phyloP scores from a whole-genome alignment of 2,329 filamentous ascomycete species.

The Claviceps lovelessii region DNA sequence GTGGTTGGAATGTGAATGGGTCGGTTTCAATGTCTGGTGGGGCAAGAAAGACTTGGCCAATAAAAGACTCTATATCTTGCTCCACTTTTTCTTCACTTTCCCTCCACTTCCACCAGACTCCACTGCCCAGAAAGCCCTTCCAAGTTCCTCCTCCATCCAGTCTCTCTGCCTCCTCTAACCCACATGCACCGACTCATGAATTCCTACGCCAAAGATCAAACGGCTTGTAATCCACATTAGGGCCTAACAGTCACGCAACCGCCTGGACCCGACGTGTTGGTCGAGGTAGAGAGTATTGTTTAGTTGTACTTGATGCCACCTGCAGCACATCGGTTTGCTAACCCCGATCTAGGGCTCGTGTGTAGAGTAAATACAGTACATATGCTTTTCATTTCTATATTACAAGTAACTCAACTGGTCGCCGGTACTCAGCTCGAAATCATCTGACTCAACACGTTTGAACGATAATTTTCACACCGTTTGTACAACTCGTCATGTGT shows the following conservation, averaged over 20 bases:
- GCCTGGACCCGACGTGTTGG: neutral
- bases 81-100: neutral
- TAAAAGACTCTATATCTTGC: neutral
- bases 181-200: neutral
- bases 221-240: neutral
- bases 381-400: neutral
- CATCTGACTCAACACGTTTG: constrained; percentile 1
- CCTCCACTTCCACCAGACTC: neutral
- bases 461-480: constrained; percentile 1
- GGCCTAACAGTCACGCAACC: neutral
- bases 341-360: neutral
- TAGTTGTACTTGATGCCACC: neutral
- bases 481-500: neutral
- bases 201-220: neutral
- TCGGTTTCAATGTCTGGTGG: neutral
- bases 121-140: neutral
- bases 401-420: too few relatives aligned
- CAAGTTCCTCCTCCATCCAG: neutral
- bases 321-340: neutral
- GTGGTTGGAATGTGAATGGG: too few relatives aligned
- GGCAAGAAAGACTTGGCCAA: neutral
- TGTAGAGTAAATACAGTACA: neutral
- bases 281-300: neutral
- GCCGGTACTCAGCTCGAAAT: neutral
- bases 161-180: neutral